Evolutionary conservation across 225 moss, liverwort and hornwort genomes (phyloP).

Genomic region (Pleurozium schreberi): DNA sequence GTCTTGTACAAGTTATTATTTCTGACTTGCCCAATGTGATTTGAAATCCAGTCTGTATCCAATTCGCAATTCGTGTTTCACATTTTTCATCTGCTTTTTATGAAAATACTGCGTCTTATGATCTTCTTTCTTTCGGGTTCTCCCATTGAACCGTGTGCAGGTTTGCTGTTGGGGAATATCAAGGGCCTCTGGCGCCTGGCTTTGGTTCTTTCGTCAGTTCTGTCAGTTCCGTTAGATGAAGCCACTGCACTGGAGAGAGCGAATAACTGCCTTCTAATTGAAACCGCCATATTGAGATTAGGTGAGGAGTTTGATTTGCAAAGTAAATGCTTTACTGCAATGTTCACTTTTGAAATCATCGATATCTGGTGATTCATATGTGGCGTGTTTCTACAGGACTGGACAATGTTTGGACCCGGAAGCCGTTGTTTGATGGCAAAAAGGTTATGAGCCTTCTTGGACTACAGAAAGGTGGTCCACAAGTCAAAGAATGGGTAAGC

Average conservation of each 20-base stretch:
- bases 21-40: neutral
- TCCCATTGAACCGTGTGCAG: slow-evolving; percentile 11
- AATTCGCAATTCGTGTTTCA: neutral
- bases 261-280: slow-evolving; percentile 33
- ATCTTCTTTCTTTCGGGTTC: neutral
- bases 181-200: slow-evolving; percentile 62
- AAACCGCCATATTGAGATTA: slow-evolving; percentile 42
- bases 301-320: slow-evolving; percentile 16
- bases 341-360: neutral
- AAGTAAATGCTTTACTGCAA: neutral
- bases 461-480: slow-evolving; percentile 49
- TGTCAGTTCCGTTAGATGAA: slow-evolving; percentile 38
- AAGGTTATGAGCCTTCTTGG: slow-evolving; percentile 48
- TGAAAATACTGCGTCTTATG: neutral
- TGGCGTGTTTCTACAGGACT: slow-evolving; percentile 29
- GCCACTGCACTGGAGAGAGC: slow-evolving; percentile 17
- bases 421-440: slow-evolving; percentile 50
- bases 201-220: slow-evolving; percentile 49
- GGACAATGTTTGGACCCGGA: slow-evolving; percentile 52
- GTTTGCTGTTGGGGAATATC: slow-evolving; percentile 48
- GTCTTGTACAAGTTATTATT: neutral
- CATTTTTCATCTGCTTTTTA: neutral
- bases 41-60: neutral
- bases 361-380: neutral
- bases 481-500: slow-evolving; percentile 63